A percentile compares a stretch with the other conserved stretches of the same genome.
These are phyloP conservation scores for Chrysanthemum makinoi DNA, from an alignment of 129 eudicot species.

Conservation along the genomic window DNA sequence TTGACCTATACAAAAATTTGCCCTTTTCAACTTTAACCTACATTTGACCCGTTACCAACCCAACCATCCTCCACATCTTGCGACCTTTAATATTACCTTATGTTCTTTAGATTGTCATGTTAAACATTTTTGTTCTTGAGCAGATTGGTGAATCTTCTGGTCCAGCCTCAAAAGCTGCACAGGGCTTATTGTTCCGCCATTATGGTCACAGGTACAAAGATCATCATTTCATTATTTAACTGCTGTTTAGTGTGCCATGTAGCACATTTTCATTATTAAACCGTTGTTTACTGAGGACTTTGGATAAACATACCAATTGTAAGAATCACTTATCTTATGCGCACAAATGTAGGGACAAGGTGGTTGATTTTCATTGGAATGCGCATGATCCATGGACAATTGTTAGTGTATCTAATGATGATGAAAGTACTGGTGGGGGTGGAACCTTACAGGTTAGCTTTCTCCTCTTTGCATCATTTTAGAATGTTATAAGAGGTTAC, in stretches of 20 bases:
- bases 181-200: conserved; percentile 76
- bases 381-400: conserved; percentile 92
- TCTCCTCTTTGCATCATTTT: not conserved
- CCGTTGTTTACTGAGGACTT: not conserved
- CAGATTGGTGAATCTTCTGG: conserved; percentile 34
- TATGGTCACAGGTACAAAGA: conserved; percentile 79
- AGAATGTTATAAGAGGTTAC: not conserved
- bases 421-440: conserved; percentile 84
- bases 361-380: conserved; percentile 91
- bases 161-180: conserved; percentile 26
- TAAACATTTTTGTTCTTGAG: conserved; percentile 9
- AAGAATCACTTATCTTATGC: not conserved
- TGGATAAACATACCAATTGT: not conserved
- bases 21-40: not conserved
- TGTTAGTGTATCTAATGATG: conserved; percentile 86
- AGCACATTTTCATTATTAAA: not conserved
- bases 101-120: not conserved
- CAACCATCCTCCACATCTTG: not conserved
- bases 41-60: not conserved
- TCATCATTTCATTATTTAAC: not conserved
- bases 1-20: not conserved
- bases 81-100: not conserved
- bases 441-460: conserved; percentile 82
- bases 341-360: conserved; percentile 58
- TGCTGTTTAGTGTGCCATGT: not conserved